phyloP scores from a whole-genome alignment of 1,284 basidiomycete species.

The Entoloma clypeatum region DNA sequence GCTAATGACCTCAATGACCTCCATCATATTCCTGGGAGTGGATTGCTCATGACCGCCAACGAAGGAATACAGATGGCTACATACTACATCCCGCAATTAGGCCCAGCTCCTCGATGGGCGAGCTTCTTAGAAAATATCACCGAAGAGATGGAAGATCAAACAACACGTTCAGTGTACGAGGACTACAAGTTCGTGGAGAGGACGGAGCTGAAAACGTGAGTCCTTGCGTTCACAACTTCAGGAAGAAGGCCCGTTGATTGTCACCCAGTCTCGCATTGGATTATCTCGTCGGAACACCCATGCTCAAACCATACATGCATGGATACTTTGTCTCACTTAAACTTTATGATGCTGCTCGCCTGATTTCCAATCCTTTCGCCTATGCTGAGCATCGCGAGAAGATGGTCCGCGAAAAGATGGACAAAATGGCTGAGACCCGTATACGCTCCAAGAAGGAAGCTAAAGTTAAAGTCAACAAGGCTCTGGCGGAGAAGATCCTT shows the following conservation, averaged over 20 bases:
- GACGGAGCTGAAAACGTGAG: slow-evolving; percentile 79
- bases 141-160: slow-evolving; percentile 93
- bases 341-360: slow-evolving; percentile 92
- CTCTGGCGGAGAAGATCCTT: slow-evolving; percentile 82
- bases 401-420: slow-evolving; percentile 84
- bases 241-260: slow-evolving; percentile 4
- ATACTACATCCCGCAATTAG: slow-evolving; percentile 94
- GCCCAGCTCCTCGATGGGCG: slow-evolving; percentile 96
- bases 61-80: slow-evolving; percentile 90
- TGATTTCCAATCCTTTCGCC: slow-evolving; percentile 94
- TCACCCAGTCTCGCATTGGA: slow-evolving; percentile 77
- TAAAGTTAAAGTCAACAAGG: slow-evolving; percentile 88
- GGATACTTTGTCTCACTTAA: slow-evolving; percentile 97
- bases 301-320: slow-evolving; percentile 99
- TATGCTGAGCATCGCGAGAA: slow-evolving; percentile 94
- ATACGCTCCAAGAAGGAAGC: slow-evolving; percentile 78
- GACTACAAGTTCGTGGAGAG: slow-evolving; percentile 98
- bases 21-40: slow-evolving; percentile 82
- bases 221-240: slow-evolving; percentile 22
- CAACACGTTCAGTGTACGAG: slow-evolving; percentile 77
- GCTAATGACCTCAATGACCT: slow-evolving; percentile 86
- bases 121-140: slow-evolving; percentile 98
- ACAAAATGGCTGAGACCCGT: slow-evolving; percentile 88
- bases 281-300: slow-evolving; percentile 90
- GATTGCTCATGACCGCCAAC: slow-evolving; percentile 85